Percentiles rank a stretch among this genome's conserved stretches.
phyloP scores from a whole-genome alignment of 2,329 filamentous ascomycete species.

The Ophiostoma ulmi region DNA sequence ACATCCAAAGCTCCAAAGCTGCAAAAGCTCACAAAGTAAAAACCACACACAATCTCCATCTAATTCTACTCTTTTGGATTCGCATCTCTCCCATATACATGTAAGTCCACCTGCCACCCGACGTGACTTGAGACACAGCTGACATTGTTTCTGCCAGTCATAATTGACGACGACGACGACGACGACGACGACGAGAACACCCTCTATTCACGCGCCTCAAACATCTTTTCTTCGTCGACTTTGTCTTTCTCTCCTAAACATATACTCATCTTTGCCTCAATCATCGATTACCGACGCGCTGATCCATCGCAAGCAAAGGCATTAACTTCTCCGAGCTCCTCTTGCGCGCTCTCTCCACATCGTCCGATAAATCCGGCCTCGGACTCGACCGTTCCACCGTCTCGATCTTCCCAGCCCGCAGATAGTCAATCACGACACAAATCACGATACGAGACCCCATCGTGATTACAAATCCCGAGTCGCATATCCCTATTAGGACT shows the following conservation, averaged over 20 bases:
- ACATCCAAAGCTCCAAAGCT: not conserved
- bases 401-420: not conserved
- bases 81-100: not conserved
- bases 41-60: not conserved
- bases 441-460: not conserved
- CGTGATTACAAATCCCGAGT: conserved; percentile 2
- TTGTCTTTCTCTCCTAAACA: not conserved
- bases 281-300: not conserved
- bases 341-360: conserved; percentile 5
- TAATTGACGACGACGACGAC: not conserved
- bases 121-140: not conserved
- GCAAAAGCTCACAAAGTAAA: not conserved
- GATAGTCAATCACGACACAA: not conserved
- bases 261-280: not conserved
- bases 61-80: not conserved
- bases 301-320: conserved; percentile 1
- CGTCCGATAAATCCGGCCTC: not conserved
- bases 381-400: not conserved
- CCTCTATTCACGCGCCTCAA: not conserved
- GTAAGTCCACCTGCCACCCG: not conserved
- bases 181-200: not conserved
- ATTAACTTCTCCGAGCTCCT: not conserved
- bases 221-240: not conserved
- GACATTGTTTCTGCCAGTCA: not conserved
- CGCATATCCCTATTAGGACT: not conserved